Base-by-base conservation (phyloP, 805 yeast species). In the Sungouiozyma intestinalis region DNA sequence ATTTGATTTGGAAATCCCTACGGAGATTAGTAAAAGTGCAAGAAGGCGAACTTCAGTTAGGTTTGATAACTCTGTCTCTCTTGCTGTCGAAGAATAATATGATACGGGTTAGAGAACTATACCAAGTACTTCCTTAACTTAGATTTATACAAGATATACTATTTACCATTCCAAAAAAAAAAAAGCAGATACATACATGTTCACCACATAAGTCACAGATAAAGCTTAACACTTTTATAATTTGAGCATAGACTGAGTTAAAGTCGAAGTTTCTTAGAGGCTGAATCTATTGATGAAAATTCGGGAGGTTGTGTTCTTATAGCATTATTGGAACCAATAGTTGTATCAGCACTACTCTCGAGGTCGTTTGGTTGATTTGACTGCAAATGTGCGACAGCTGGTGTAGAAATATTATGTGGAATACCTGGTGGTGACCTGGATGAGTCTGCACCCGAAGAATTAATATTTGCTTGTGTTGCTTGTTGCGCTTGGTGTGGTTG, bases 1-100 rank as follows among this genome's bases (percentile, higher is more conserved):
- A 39, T 65, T 76, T 43, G 82, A 76, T 35, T 54, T 77, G 20
- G 69, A 60, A 13, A 56, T 67, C 2, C 79, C 78, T 1, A 60
- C 58, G 2, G 54, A 59, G 32, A 38, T 49, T 18, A 48, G 46
- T 15, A 47, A 48, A 2, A 45, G 53, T 29, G 47, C 55, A 35
- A 46, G 68, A 59, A 68, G 85, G 62, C 66, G 83, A 54, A 77
- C 79, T 48, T 76, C 82, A 4, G 85, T 79, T 2, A 65, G 85
- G 48, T 79, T 79, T 51, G 80, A 77, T 48, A 81, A 76, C 43
- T 68, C 70, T 44, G 85, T 79, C 8, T 64, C 71, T 29, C 70
- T 76, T n/a, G 75, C 74, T 5, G 62, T 62, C 8, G 66, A 68
- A 45, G 59, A 58, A 32, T 55, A 43, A 41, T 33, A 18, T 36